A percentile compares a stretch with the other conserved stretches of the same genome.
These are phyloP conservation scores for Lactarius quietus DNA, from an alignment of 768 basidiomycete genomes.

Conservation along the genomic window DNA sequence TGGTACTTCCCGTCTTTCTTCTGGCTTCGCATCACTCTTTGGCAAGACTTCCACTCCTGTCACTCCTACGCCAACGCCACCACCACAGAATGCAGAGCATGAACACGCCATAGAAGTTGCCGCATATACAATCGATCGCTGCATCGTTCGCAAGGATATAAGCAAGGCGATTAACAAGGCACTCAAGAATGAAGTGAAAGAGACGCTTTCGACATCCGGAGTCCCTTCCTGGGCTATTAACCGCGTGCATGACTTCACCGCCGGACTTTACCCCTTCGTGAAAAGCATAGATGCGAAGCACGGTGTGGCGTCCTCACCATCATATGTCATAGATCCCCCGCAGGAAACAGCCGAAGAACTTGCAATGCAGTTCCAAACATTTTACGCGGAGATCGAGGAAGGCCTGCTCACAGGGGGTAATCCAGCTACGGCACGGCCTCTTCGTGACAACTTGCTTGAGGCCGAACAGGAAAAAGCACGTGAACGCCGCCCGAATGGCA, in stretches of 20 bases:
- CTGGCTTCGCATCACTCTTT: slow-evolving; percentile 28
- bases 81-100: slow-evolving; percentile 25
- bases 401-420: slow-evolving; percentile 49
- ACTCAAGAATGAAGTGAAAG: slow-evolving; percentile 54
- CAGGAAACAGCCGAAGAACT: slow-evolving; percentile 51
- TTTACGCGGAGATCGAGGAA: slow-evolving; percentile 64
- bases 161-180: slow-evolving; percentile 51
- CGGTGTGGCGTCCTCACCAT: slow-evolving; percentile 11
- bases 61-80: slow-evolving; percentile 20
- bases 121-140: slow-evolving; percentile 54
- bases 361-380: slow-evolving; percentile 59
- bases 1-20: slow-evolving; percentile 27
- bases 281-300: slow-evolving; percentile 27
- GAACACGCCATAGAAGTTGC: slow-evolving; percentile 51
- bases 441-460: slow-evolving; percentile 22
- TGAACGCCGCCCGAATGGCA: slow-evolving; percentile 24
- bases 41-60: slow-evolving; percentile 22
- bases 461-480: slow-evolving; percentile 25
- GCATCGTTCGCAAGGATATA: slow-evolving; percentile 51
- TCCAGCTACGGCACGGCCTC: slow-evolving; percentile 32
- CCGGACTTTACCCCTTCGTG: slow-evolving; percentile 56
- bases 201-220: slow-evolving; percentile 39
- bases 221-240: slow-evolving; percentile 58
- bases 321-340: slow-evolving; percentile 42
- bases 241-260: slow-evolving; percentile 52